Conservation (phyloP, 768 basidiomycete genomes). For the Rhodotorula graminis region DNA sequence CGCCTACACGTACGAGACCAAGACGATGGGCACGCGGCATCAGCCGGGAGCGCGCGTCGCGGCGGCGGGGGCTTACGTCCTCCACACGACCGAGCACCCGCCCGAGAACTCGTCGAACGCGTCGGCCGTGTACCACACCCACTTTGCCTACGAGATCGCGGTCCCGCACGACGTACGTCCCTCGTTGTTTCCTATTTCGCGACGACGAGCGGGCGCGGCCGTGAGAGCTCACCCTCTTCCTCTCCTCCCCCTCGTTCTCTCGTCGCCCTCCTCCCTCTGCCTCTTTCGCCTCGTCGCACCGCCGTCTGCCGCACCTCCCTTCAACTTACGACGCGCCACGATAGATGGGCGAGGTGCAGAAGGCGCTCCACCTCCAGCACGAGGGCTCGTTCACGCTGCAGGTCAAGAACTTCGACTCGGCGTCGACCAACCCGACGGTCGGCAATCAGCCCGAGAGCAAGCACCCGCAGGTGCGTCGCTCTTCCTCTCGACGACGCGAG, state of each 20-base stretch:
- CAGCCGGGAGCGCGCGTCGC: slow-evolving; percentile 56
- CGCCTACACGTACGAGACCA: slow-evolving; percentile 58
- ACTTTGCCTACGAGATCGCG: slow-evolving; percentile 45
- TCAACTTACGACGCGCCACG: slow-evolving; percentile 40
- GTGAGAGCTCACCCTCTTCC: background rate
- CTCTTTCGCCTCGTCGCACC: too few species aligned
- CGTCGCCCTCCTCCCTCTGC: too few species aligned
- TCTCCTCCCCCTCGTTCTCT: background rate
- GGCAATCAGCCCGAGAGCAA: slow-evolving; percentile 33
- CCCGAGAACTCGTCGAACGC: slow-evolving; percentile 28
- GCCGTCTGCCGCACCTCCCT: too few species aligned
- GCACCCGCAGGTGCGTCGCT: slow-evolving; percentile 14
- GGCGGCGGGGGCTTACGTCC: slow-evolving; percentile 59
- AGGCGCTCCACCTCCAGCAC: slow-evolving; percentile 55
- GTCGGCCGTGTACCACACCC: slow-evolving; percentile 53
- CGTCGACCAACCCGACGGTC: slow-evolving; percentile 48
- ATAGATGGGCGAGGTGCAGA: slow-evolving; percentile 55
- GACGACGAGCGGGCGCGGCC: too few species aligned
- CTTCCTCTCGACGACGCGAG: background rate
- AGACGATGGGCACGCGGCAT: slow-evolving; percentile 56
- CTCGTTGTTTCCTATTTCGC: too few species aligned
- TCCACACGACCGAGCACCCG: slow-evolving; percentile 52
- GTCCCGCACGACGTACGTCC: slow-evolving; percentile 53
- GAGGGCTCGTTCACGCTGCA: slow-evolving; percentile 59
- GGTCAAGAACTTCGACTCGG: slow-evolving; percentile 59